A percentile compares a stretch with the other conserved stretches of the same genome.
Conservation (phyloP, 208 protist species). For the Tritrichomonas foetus region DNA sequence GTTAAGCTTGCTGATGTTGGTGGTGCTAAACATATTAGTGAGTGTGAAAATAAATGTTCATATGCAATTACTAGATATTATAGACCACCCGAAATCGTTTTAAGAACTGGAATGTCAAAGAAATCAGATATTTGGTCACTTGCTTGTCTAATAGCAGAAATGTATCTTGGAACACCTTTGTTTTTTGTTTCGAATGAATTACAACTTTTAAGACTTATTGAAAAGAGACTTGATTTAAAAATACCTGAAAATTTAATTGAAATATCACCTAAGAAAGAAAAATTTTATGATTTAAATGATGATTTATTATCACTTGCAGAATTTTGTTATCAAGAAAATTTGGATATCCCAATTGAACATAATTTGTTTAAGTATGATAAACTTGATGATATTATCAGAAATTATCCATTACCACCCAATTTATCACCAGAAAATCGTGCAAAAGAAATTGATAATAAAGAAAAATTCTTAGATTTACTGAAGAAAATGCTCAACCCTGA, state of each 20-base stretch:
- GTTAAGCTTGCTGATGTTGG: neutral
- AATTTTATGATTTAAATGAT: neutral
- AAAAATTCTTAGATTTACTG: neutral
- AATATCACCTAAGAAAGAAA: too few species aligned
- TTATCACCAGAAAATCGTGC: neutral
- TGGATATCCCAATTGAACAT: neutral
- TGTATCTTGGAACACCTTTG: neutral
- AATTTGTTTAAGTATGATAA: neutral
- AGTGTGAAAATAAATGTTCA: neutral
- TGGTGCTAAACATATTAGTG: neutral
- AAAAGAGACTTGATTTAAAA: neutral
- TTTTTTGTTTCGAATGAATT: neutral
- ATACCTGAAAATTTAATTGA: neutral
- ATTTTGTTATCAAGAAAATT: neutral
- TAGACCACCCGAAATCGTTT: slow-evolving; percentile 1
- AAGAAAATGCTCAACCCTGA: neutral
- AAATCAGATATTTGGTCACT: slow-evolving; percentile 21
- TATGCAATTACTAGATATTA: slow-evolving; percentile 7
- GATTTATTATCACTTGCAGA: too few species aligned
- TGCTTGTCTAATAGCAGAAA: neutral
- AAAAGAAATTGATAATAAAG: neutral
- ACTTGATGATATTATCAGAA: neutral
- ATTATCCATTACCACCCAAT: neutral
- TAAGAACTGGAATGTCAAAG: neutral
- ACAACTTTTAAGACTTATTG: neutral